Evolutionary conservation across 306 rosid species (phyloP), one percentile per base, ranked within the genome.

Genomic region (Mimosa bimucronata): DNA sequence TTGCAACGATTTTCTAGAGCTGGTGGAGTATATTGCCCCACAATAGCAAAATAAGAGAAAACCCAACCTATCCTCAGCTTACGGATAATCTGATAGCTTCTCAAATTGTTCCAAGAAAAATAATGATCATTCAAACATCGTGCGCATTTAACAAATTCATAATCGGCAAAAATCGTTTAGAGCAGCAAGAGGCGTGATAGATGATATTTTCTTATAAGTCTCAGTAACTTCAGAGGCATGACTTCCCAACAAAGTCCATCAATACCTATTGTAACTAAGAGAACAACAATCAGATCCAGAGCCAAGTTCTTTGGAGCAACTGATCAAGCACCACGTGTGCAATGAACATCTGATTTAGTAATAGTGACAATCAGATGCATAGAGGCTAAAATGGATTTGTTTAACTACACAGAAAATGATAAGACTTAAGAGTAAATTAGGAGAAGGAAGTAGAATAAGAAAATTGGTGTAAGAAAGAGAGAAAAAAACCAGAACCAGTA

Each of bases 81-180:
- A 46, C 28, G 10, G 18, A 18, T 29, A 48, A 29, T 55, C 28
- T 28, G 48, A 28, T 28, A 48, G 42, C 42, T 42, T 3, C 42
- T 16, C 42, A 42, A 25, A 25, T 70, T 44, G 28, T 42, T 53
- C 25, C 25, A 53, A 53, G 44, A 69, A 23, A 57, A 71, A 62
- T 26, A 44, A 53, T 67, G 58, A 84, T 64, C 40, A 71, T 37
- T 84, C 67, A 58, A 84, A 67, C 50, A 31, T 38, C 55, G 62
- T 26, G 70, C 74, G 6, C 74, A 29, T 18, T 66, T 57, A 34
- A 67, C 40, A 66, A 61, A 19, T 13, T 64, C 69, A 34, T 34
- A 80, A 50, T 30, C 19, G 26, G 55, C 68, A 74, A 57, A 66
- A 60, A 68, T 65, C 62, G 58, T 57, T 26, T 21, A 53, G 44